Percentiles rank a stretch among this genome's conserved stretches.
These are phyloP conservation scores for Pleurotus tuoliensis DNA, from an alignment of 768 basidiomycete genomes.

Conservation along the genomic window DNA sequence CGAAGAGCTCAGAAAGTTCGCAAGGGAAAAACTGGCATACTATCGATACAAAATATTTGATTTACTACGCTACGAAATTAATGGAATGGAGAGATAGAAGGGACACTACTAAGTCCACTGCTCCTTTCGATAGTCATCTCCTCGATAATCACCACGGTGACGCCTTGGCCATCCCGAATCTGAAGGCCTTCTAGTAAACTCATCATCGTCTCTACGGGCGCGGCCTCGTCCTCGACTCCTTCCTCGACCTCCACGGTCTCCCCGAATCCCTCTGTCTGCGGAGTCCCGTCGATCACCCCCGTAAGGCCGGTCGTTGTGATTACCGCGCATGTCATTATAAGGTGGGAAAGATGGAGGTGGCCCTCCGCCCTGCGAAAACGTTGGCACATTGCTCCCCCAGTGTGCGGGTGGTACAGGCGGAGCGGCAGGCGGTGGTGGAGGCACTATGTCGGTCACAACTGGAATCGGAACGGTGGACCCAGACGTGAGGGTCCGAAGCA, in stretches of 20 bases:
- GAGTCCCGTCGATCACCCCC: conserved; percentile 24
- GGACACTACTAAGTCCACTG: not conserved
- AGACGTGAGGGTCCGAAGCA: conserved; percentile 55
- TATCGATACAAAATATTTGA: too few species aligned
- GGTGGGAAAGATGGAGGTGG: conserved; percentile 11
- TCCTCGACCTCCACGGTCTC: conserved; percentile 27
- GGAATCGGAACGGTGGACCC: conserved; percentile 28
- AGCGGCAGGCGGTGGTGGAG: conserved; percentile 21
- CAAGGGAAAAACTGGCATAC: too few species aligned
- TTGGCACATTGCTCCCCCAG: not conserved
- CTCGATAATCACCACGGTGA: conserved; percentile 29
- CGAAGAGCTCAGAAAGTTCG: too few species aligned
- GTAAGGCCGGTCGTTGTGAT: conserved; percentile 20
- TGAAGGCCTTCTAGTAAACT: conserved; percentile 32
- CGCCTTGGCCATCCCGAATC: conserved; percentile 59
- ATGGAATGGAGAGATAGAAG: too few species aligned
- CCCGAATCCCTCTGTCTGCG: conserved; percentile 11
- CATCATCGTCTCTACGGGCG: conserved; percentile 24
- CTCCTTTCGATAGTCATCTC: conserved; percentile 11
- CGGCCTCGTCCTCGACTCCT: conserved; percentile 28
- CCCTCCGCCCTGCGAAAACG: conserved; percentile 14
- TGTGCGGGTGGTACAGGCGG: conserved; percentile 9
- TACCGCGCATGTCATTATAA: not conserved
- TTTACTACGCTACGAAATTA: too few species aligned
- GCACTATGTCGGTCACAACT: conserved; percentile 5